Conservation (phyloP, 2,329 filamentous ascomycete genomes). For the Colletotrichum karsti region DNA sequence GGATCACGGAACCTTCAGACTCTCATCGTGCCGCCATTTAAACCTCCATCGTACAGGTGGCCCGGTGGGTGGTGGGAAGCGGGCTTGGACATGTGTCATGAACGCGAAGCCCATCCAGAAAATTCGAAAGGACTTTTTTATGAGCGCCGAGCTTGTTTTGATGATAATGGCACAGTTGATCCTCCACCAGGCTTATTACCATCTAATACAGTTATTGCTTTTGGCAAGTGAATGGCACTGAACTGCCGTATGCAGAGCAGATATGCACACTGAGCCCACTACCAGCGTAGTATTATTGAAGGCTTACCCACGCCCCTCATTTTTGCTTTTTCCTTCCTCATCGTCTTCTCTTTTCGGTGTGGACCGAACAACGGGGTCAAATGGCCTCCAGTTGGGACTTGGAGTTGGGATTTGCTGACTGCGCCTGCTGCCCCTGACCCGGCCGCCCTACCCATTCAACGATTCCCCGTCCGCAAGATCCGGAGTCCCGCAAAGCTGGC, state of each 20-base stretch:
- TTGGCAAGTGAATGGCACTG: background rate
- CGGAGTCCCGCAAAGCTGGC: background rate
- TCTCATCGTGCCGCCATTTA: background rate
- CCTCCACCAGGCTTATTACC: background rate
- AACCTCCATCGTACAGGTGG: slow-evolving; percentile 11
- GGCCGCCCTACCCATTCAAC: slow-evolving; percentile 3
- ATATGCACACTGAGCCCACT: slow-evolving; percentile 12
- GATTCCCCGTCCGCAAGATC: slow-evolving; percentile 9
- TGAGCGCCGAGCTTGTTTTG: background rate
- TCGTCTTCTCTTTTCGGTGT: slow-evolving; percentile 2
- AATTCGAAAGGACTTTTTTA: background rate
- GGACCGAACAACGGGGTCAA: slow-evolving; percentile 12
- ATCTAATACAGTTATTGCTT: slow-evolving; percentile 8
- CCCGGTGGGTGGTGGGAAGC: background rate
- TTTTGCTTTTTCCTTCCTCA: slow-evolving; percentile 14
- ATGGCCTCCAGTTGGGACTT: background rate
- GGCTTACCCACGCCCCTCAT: background rate
- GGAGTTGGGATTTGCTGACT: background rate
- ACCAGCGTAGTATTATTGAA: slow-evolving; percentile 20
- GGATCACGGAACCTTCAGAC: background rate
- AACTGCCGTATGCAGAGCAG: slow-evolving; percentile 14
- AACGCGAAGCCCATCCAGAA: background rate
- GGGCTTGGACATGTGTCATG: slow-evolving; percentile 11
- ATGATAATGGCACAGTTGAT: background rate
- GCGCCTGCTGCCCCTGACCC: slow-evolving; percentile 17